Percentiles rank a stretch among this genome's conserved stretches.
phyloP scores from a whole-genome alignment of 441 rosid species.

The Arabidopsis hybrid region DNA sequence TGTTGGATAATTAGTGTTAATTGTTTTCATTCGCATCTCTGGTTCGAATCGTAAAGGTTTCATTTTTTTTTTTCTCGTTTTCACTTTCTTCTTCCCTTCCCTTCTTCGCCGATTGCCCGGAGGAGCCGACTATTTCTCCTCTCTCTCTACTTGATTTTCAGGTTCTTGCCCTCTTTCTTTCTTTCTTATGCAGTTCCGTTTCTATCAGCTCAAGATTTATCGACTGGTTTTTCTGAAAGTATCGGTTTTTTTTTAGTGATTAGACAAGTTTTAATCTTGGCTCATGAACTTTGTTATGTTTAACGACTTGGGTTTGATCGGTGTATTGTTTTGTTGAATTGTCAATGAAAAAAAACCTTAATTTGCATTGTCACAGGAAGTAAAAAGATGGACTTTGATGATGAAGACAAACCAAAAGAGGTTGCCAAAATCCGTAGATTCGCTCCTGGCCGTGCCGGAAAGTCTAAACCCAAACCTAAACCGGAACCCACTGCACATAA shows the following conservation, averaged over 20 bases:
- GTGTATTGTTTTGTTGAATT: too few relatives aligned
- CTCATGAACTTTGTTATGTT: too few relatives aligned
- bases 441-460: conserved; percentile 52
- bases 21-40: neutral
- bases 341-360: too few relatives aligned
- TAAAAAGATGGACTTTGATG: conserved; percentile 69
- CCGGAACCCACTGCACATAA: conserved; percentile 33
- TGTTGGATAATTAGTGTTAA: rapidly evolving
- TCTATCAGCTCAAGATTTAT: neutral
- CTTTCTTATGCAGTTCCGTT: neutral
- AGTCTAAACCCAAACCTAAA: conserved; percentile 47
- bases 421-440: conserved; percentile 62
- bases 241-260: neutral
- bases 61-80: neutral
- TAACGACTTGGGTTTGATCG: too few relatives aligned
- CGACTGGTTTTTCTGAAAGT: neutral
- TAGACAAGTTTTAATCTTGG: too few relatives aligned
- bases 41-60: neutral
- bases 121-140: neutral
- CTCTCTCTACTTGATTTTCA: neutral
- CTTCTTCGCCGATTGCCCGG: neutral
- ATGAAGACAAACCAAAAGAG: conserved; percentile 51
- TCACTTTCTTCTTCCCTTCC: neutral
- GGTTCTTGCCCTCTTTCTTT: neutral
- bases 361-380: conserved; percentile 15